Evolutionary conservation across 495 filamentous ascomycete species (phyloP), one percentile per base, ranked within the genome.

Genomic region (Hyaloscypha finlandica): DNA sequence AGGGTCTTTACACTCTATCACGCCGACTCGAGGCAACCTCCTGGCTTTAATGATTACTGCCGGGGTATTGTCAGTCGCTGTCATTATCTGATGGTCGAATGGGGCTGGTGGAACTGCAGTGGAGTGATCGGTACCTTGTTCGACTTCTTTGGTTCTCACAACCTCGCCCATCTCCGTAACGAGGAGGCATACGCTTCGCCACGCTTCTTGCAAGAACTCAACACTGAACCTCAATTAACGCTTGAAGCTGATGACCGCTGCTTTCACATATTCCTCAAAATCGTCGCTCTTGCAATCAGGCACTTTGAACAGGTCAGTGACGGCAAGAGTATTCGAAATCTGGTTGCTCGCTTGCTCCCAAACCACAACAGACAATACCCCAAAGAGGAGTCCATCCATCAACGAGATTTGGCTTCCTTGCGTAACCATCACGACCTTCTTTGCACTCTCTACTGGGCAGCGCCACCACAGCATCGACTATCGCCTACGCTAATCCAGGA

Each of bases 401-500:
- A 90, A 69, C 86, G 87, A 61, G 91, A 97, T 65, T 81, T 98
- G n/a, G 88, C 92, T 29, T 90, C 93, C 0, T 79, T 98, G 42
- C 85, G 93, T 66, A 99, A 98, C 73, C 94, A 99, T 69, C 93
- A 97, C 72, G 93, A 98, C 74, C 84, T 99, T 55, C 85, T 99
- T 2, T 92, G 90, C 68, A 94, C 91, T 3, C 82, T 99, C 37
- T 97, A 92, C 77, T 97, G 89, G 88, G 89, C 85, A 12, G 89
- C 93, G 20, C 93, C 94, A 35, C 78, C 88, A 22, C 81, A 83
- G 22, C 84, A 86, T 59, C 83, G 94, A 31, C 93, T 92, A 31
- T 84, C 86, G 33, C 68, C 93, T 6, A 83, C 88, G 63, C 81
- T 89, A 16, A 87, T 99, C 19, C 88, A 88, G 60, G 84, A 90